phyloP scores from a whole-genome alignment of 768 basidiomycete genomes.

The Tricholoma terreum region DNA sequence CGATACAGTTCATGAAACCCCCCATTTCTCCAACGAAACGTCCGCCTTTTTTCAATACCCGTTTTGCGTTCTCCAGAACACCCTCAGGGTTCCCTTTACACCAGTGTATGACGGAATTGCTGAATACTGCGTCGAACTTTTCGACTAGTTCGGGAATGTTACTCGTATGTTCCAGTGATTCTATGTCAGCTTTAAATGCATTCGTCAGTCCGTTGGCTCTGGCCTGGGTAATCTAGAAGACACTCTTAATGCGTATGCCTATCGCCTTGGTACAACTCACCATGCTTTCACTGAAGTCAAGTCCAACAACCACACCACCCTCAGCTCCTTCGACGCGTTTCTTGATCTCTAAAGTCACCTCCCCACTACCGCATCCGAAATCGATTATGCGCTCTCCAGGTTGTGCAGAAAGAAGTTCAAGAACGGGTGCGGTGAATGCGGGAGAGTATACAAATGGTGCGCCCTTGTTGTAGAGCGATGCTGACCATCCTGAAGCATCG shows the following conservation, averaged over 20 bases:
- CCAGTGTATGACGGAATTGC: slow-evolving; percentile 82
- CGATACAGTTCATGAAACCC: slow-evolving; percentile 68
- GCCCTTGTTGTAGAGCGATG: slow-evolving; percentile 56
- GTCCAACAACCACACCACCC: slow-evolving; percentile 59
- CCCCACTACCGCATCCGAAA: slow-evolving; percentile 82
- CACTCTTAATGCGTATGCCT: background rate
- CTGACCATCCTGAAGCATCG: slow-evolving; percentile 51
- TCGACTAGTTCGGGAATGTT: slow-evolving; percentile 28
- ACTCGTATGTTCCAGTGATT: slow-evolving; percentile 39
- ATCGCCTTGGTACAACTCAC: slow-evolving; percentile 34
- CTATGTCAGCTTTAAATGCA: slow-evolving; percentile 54
- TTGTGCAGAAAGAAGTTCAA: slow-evolving; percentile 57
- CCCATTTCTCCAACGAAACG: slow-evolving; percentile 77
- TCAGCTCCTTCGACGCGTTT: slow-evolving; percentile 39
- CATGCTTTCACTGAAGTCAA: slow-evolving; percentile 73
- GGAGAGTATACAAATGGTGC: slow-evolving; percentile 68
- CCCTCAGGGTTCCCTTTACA: slow-evolving; percentile 71
- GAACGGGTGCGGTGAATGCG: slow-evolving; percentile 50
- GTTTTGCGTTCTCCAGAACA: slow-evolving; percentile 59
- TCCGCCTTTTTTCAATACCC: slow-evolving; percentile 65
- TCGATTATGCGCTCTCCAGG: slow-evolving; percentile 73
- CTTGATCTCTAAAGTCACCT: slow-evolving; percentile 61
- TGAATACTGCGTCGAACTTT: slow-evolving; percentile 74
- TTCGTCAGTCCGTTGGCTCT: slow-evolving; percentile 41
- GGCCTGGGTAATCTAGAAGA: slow-evolving; percentile 52